Percentiles rank a stretch among this genome's conserved stretches.
phyloP scores from a whole-genome alignment of 768 basidiomycete species.

The Lentinula sp. region DNA sequence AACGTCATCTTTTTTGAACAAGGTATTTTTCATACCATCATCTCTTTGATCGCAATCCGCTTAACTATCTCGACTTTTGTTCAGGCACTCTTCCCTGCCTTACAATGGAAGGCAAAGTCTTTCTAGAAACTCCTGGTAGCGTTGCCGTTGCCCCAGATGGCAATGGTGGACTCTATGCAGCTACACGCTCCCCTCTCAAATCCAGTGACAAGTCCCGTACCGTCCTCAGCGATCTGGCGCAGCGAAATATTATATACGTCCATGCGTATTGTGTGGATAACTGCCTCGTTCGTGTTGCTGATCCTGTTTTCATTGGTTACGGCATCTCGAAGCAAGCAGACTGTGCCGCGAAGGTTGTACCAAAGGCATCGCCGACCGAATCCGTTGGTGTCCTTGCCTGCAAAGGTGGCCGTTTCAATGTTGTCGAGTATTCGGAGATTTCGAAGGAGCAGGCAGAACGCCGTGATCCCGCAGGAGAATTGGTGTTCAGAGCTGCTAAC shows the following conservation, averaged over 20 bases:
- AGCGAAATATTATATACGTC: constrained; percentile 77
- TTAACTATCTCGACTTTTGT: background rate
- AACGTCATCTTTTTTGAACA: constrained; percentile 96
- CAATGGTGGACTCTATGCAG: constrained; percentile 96
- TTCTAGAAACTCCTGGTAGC: constrained; percentile 72
- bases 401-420: constrained; percentile 77
- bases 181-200: constrained; percentile 73
- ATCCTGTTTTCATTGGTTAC: constrained; percentile 95
- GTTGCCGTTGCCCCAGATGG: constrained; percentile 97
- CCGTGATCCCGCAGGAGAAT: constrained; percentile 64
- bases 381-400: constrained; percentile 92
- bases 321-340: constrained; percentile 84
- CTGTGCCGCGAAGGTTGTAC: constrained; percentile 95
- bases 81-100: constrained; percentile 93
- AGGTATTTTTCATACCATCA: constrained; percentile 42
- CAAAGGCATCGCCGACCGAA: constrained; percentile 80
- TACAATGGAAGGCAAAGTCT: constrained; percentile 87
- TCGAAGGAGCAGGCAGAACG: constrained; percentile 79
- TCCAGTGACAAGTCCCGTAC: constrained; percentile 51
- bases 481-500: constrained; percentile 91
- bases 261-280: constrained; percentile 99
- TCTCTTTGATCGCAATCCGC: background rate
- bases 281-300: constrained; percentile 95
- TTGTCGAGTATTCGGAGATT: constrained; percentile 98
- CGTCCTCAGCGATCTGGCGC: constrained; percentile 77